Conservation (phyloP, 805 yeast species). For the Yarrowia sp. region DNA sequence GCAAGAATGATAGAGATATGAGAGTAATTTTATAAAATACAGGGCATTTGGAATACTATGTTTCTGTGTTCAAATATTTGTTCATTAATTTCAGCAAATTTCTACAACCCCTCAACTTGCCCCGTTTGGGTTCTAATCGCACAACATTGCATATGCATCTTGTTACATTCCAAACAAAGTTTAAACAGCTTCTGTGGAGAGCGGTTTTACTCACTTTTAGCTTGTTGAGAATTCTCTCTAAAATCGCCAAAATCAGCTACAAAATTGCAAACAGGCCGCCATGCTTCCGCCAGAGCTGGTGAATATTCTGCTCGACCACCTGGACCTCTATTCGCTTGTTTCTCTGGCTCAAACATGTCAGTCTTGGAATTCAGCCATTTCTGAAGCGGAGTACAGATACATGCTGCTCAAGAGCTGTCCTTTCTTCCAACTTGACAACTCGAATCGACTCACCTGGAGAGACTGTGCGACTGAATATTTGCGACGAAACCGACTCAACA, state of each 20-base stretch:
- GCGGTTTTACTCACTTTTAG: background rate
- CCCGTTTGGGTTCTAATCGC: background rate
- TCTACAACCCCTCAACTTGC: too few relatives aligned
- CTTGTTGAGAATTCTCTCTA: background rate
- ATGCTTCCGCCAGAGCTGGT: slow-evolving; percentile 26
- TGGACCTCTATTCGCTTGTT: slow-evolving; percentile 13
- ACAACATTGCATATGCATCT: slow-evolving; percentile 5
- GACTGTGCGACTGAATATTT: background rate
- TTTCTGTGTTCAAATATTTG: rapidly evolving
- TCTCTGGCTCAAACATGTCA: slow-evolving; percentile 13
- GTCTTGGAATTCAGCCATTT: background rate
- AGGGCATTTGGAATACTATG: too few relatives aligned
- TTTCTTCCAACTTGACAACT: slow-evolving; percentile 4
- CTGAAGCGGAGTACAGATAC: slow-evolving; percentile 6
- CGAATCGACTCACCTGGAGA: background rate
- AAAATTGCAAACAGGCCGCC: background rate
- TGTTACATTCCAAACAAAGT: slow-evolving; percentile 16
- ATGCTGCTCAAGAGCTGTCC: slow-evolving; percentile 10
- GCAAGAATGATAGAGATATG: too few relatives aligned
- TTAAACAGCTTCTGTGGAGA: background rate
- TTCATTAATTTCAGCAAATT: too few relatives aligned
- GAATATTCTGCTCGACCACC: background rate
- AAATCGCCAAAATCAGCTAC: background rate
- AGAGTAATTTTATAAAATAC: too few relatives aligned
- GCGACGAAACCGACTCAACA: background rate